Evolutionary conservation across 805 yeast species (phyloP).

Genomic region (Brettanomyces sp.): DNA sequence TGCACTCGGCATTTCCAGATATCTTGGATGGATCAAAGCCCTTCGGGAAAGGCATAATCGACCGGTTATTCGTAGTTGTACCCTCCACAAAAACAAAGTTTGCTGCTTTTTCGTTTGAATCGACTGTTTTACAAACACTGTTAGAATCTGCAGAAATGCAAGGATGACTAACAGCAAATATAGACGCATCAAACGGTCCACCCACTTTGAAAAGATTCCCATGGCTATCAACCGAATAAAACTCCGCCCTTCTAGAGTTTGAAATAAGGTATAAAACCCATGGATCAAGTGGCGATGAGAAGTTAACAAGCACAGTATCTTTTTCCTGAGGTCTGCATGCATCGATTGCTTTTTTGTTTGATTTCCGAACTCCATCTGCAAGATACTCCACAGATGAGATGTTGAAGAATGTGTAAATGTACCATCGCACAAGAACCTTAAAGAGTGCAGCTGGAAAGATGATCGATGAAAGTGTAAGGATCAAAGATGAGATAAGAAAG

Average conservation of each 20-base stretch:
- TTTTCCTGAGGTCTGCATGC: constrained; percentile 29
- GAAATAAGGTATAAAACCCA: constrained; percentile 22
- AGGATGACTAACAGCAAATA: constrained; percentile 12
- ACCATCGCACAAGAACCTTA: constrained; percentile 9
- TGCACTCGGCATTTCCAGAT: constrained; percentile 9
- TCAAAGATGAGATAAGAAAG: constrained; percentile 11
- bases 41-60: constrained; percentile 49
- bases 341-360: constrained; percentile 26
- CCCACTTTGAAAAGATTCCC: constrained; percentile 7
- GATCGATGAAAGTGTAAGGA: constrained; percentile 7
- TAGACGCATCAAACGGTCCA: constrained; percentile 7
- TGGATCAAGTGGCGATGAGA: constrained; percentile 51
- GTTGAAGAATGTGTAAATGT: constrained; percentile 26
- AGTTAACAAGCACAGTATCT: constrained; percentile 48
- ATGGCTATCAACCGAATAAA: constrained; percentile 12
- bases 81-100: constrained; percentile 68
- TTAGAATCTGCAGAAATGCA: neutral
- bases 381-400: constrained; percentile 20
- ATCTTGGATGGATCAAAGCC: constrained; percentile 12
- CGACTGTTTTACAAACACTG: constrained; percentile 6
- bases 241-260: constrained; percentile 5
- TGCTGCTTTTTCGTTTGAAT: constrained; percentile 28
- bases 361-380: constrained; percentile 42
- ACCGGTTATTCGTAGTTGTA: constrained; percentile 76
- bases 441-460: constrained; percentile 5